These are phyloP conservation scores for Endocalyx cinctus DNA, from an alignment of 2,329 filamentous ascomycete genomes.

Conservation along the genomic window DNA sequence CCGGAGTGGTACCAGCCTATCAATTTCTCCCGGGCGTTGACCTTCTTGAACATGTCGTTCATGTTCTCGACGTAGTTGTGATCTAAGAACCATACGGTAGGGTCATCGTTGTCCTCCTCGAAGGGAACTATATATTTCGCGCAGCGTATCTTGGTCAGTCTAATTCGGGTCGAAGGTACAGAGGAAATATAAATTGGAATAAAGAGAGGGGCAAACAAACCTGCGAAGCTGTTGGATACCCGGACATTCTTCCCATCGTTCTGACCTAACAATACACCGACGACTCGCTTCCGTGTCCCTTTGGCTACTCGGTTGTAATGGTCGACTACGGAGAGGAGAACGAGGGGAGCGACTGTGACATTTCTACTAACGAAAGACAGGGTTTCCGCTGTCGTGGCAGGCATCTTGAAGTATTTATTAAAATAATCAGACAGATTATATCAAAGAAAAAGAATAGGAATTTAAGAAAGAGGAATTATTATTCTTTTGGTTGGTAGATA, in stretches of 20 bases:
- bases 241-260: constrained; percentile 95
- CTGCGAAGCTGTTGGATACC: constrained; percentile 98
- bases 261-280: constrained; percentile 90
- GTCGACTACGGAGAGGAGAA: constrained; percentile 95
- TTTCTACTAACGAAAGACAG: constrained; percentile 90
- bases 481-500: too few relatives aligned
- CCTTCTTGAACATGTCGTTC: constrained; percentile 99
- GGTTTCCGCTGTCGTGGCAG: constrained; percentile 93
- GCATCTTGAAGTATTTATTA: constrained; percentile 70
- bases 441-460: too few relatives aligned
- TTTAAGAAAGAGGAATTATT: too few relatives aligned
- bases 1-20: constrained; percentile 99
- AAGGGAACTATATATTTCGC: constrained; percentile 91
- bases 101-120: constrained; percentile 98
- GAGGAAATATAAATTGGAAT: too few relatives aligned
- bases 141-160: too few relatives aligned
- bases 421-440: too few relatives aligned
- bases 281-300: constrained; percentile 79
- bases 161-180: too few relatives aligned
- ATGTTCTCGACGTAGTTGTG: constrained; percentile 99
- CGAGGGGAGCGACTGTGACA: constrained; percentile 94
- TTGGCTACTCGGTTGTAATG: constrained; percentile 95
- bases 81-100: constrained; percentile 97
- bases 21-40: constrained; percentile 97
- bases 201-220: too few relatives aligned